Evolutionary conservation across 129 eudicot species (phyloP).

Genomic region (sunflower (Helianthus annuus)): HanXRQr2.0-SUNRISE NC_035435.2:120707620-120708119

Average conservation of each 20-base stretch:
- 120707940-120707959: conserved; percentile 57
- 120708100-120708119: too few species aligned
- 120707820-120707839: conserved; percentile 33
- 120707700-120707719: conserved; percentile 35
- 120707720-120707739: conserved; percentile 33
- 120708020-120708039: conserved; percentile 7
- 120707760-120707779: conserved; percentile 32
- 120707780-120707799: conserved; percentile 56
- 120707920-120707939: conserved; percentile 53
- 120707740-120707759: conserved; percentile 41
- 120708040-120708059: too few species aligned
- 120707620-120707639: conserved; percentile 24
- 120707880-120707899: not conserved
- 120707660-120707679: conserved; percentile 35
- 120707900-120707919: conserved; percentile 6
- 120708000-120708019: conserved; percentile 43
- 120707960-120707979: conserved; percentile 34
- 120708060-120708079: too few species aligned
- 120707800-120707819: conserved; percentile 40
- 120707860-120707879: not conserved
- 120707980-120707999: conserved; percentile 16
- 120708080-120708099: too few species aligned
- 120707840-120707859: not conserved
- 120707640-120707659: conserved; percentile 35
- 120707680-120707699: conserved; percentile 41